Conservation (phyloP, 2,329 filamentous ascomycete species). For the Penicillium sp. region DNA sequence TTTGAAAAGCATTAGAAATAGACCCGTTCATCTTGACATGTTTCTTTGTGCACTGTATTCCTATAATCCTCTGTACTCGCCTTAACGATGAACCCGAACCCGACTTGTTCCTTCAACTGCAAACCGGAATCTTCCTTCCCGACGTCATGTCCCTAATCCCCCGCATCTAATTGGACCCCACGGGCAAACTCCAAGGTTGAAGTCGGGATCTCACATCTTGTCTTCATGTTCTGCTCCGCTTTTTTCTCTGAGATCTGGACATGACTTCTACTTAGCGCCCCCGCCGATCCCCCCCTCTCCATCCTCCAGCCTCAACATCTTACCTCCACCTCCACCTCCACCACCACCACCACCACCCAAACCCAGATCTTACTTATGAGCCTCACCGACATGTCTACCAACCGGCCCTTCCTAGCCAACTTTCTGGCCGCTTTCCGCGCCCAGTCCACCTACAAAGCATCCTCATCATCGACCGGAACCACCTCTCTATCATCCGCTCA, state of each 20-base stretch:
- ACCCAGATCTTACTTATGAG: background rate
- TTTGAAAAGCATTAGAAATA: slow-evolving; percentile 30
- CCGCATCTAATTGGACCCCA: slow-evolving; percentile 18
- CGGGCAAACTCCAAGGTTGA: slow-evolving; percentile 5
- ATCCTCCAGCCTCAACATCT: background rate
- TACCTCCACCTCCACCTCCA: slow-evolving; percentile 1
- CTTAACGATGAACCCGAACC: background rate
- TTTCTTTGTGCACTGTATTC: no score
- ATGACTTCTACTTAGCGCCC: slow-evolving; percentile 1
- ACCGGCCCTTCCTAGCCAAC: slow-evolving; percentile 65
- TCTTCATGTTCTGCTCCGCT: background rate
- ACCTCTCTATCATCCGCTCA: slow-evolving; percentile 42
- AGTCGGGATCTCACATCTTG: slow-evolving; percentile 9
- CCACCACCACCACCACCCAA: slow-evolving; percentile 10
- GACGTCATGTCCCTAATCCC: slow-evolving; percentile 23
- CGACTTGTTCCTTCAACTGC: background rate
- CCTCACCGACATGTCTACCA: slow-evolving; percentile 55
- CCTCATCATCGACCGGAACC: slow-evolving; percentile 40
- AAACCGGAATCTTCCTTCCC: slow-evolving; percentile 16
- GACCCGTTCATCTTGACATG: slow-evolving; percentile 9
- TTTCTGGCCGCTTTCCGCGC: slow-evolving; percentile 67
- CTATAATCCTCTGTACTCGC: no score
- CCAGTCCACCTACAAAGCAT: slow-evolving; percentile 60
- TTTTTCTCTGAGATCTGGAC: background rate
- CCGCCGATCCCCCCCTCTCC: slow-evolving; percentile 3